Conservation (phyloP, 495 filamentous ascomycete species). For the Pyrenula aspistea region DNA sequence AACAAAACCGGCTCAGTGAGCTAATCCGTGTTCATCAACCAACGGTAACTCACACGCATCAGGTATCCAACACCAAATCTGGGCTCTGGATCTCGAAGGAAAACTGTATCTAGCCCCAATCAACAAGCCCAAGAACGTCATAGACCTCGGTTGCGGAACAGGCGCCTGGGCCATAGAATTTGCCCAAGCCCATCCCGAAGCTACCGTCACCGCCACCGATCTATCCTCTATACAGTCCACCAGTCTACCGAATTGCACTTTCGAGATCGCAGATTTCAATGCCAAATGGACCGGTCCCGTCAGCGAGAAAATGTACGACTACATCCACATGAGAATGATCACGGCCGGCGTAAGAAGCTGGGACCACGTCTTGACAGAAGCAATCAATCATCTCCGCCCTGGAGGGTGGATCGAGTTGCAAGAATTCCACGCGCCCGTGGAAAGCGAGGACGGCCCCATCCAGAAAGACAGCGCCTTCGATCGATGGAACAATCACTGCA, state of each 20-base stretch:
- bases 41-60: background rate
- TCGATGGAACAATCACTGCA: background rate
- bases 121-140: constrained; percentile 24
- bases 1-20: background rate
- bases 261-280: constrained; percentile 42
- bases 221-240: constrained; percentile 42
- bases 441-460: background rate
- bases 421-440: constrained; percentile 12
- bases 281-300: constrained; percentile 30
- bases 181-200: constrained; percentile 30
- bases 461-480: background rate
- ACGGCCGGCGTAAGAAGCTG: constrained; percentile 37
- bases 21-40: background rate
- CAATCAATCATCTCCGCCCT: constrained; percentile 27
- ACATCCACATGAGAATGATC: constrained; percentile 39
- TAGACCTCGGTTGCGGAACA: constrained; percentile 40
- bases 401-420: constrained; percentile 42
- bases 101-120: constrained; percentile 42
- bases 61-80: constrained; percentile 55
- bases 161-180: constrained; percentile 55
- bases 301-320: constrained; percentile 29
- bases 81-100: constrained; percentile 34
- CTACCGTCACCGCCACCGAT: constrained; percentile 23
- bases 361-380: constrained; percentile 24
- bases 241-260: constrained; percentile 38